These are phyloP conservation scores for Diaporthe citri DNA, from an alignment of 2,329 filamentous ascomycete genomes.

Conservation along the genomic window DNA sequence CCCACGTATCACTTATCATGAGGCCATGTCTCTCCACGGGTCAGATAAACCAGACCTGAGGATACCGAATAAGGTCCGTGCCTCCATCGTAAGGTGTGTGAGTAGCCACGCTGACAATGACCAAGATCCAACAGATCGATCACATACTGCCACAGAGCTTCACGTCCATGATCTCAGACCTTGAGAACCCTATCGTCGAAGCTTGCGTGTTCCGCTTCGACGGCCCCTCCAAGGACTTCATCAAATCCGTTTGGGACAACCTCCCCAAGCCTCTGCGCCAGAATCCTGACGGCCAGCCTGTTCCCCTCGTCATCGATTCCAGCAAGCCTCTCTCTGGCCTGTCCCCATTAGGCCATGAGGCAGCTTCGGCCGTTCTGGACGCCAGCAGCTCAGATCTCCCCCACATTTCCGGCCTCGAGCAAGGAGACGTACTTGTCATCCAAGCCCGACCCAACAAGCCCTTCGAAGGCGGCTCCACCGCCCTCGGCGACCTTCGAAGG, in stretches of 20 bases:
- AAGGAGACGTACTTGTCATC: slow-evolving; percentile 84
- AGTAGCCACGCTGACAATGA: slow-evolving; percentile 31
- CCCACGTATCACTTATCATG: slow-evolving; percentile 75
- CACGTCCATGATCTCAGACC: slow-evolving; percentile 78
- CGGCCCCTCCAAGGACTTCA: slow-evolving; percentile 70
- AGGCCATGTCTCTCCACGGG: slow-evolving; percentile 85
- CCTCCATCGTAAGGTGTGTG: neutral
- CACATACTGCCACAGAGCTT: slow-evolving; percentile 74
- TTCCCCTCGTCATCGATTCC: slow-evolving; percentile 81
- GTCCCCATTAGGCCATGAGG: slow-evolving; percentile 81
- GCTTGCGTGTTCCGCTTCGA: slow-evolving; percentile 76
- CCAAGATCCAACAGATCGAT: slow-evolving; percentile 75
- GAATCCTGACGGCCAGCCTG: slow-evolving; percentile 83
- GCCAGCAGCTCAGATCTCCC: slow-evolving; percentile 47
- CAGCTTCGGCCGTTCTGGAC: slow-evolving; percentile 63
- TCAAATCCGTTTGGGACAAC: slow-evolving; percentile 63
- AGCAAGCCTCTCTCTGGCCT: slow-evolving; percentile 82
- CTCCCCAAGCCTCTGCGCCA: slow-evolving; percentile 70
- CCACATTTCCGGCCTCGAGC: slow-evolving; percentile 59
- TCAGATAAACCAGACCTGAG: slow-evolving; percentile 94
- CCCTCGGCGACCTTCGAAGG: slow-evolving; percentile 79
- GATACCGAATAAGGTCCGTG: slow-evolving; percentile 73
- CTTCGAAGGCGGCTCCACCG: slow-evolving; percentile 78
- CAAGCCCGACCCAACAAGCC: slow-evolving; percentile 79
- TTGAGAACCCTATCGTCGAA: slow-evolving; percentile 79